Base-by-base conservation (phyloP, 352 stramenopile genomes). In the Pythium diclinum region DNA sequence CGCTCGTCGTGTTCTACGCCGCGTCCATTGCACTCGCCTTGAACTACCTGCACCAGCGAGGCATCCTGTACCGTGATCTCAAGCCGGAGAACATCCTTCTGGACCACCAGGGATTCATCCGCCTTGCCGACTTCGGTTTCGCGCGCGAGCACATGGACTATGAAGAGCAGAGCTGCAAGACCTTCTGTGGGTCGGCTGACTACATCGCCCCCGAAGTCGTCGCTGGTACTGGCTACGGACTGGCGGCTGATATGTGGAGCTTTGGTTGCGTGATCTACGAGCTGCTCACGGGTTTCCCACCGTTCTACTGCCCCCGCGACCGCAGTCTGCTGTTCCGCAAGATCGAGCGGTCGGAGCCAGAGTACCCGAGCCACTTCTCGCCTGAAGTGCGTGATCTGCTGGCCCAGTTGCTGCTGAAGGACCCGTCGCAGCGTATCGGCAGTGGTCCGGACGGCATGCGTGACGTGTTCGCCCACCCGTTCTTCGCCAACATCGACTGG, bases 21-120 rank as follows among this genome's bases (percentile, higher is more conserved):
- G 96, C 97, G 14, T 98, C 98, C 65, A 98, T 99, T 58, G 88
- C 92, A 36, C 72, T 99, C 0, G 97, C 97, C 21, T 89, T 99
- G 46, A 87, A 95, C 46, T 92, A 92, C 55, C 53, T 96, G 46
- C 87, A 96, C 65, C 69, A 86, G 23, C 76, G 69, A 16, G 85
- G 83, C 36, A 85, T 96, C 53, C 68, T 93, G 57, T 97, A 97
- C 69, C 83, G 90, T 9, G 90, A 97, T 66, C 77, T 97, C 47
- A 97, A 97, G 68, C 89, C 91, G 0, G 91, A 97, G 68, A 97
- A 97, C 71, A 81, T 97, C 23, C 69, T 97, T 59, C 62, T 97
- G 23, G 87, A 98, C 75, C 65, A 79, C 14, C 78, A 89, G 61
- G 97, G 96, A 19, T 99, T 98, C 72, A 34, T 94, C 5, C 79